Evolutionary conservation across 495 filamentous ascomycete species (phyloP).

Genomic region (Aspergillus sclerotioniger): DNA sequence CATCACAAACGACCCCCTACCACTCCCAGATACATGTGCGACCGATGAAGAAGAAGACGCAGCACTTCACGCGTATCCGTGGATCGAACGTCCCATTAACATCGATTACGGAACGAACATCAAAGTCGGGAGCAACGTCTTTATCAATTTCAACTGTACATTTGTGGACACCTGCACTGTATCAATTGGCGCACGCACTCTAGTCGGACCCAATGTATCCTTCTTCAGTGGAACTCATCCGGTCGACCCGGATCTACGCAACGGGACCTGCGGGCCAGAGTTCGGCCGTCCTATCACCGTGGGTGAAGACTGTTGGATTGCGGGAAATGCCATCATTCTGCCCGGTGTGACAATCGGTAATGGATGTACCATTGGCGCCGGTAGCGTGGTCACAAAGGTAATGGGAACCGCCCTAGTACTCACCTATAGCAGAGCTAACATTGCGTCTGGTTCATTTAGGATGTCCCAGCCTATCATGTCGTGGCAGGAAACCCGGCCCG

Average conservation of each 20-base stretch:
- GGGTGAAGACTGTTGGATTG: slow-evolving; percentile 81
- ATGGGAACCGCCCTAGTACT: not conserved
- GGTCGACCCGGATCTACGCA: slow-evolving; percentile 57
- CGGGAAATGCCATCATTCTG: slow-evolving; percentile 64
- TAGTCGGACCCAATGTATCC: slow-evolving; percentile 68
- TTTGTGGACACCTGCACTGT: slow-evolving; percentile 73
- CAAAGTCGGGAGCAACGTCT: slow-evolving; percentile 1
- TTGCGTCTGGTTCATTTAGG: not conserved
- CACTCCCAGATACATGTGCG: not conserved
- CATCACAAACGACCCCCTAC: slow-evolving; percentile 8
- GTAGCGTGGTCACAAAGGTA: slow-evolving; percentile 43
- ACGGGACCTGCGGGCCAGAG: slow-evolving; percentile 68
- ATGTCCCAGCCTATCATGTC: slow-evolving; percentile 8
- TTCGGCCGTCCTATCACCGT: slow-evolving; percentile 65
- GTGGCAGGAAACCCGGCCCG: slow-evolving; percentile 9
- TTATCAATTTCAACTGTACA: slow-evolving; percentile 32
- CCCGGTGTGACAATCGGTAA: slow-evolving; percentile 63
- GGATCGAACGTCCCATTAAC: slow-evolving; percentile 9
- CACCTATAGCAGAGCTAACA: not conserved
- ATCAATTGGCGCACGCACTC: slow-evolving; percentile 67
- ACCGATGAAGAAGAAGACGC: slow-evolving; percentile 7
- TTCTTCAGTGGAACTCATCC: slow-evolving; percentile 63
- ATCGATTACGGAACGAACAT: slow-evolving; percentile 11
- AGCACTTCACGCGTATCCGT: slow-evolving; percentile 1
- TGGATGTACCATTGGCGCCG: slow-evolving; percentile 42